Base-by-base conservation (phyloP, 805 yeast species). In the Candida awuae region DNA sequence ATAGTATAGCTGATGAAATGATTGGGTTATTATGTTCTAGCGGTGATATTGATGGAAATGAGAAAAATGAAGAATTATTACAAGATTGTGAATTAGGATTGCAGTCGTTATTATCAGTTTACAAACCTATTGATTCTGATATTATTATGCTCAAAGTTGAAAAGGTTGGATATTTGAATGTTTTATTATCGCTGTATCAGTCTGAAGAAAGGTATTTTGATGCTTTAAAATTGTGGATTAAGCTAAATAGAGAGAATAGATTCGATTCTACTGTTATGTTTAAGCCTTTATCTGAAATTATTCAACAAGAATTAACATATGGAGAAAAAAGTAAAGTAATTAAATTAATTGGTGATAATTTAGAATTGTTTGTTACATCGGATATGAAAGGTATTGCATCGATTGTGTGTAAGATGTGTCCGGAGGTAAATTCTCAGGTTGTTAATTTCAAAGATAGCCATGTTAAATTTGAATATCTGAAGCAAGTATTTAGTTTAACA, bases 81-180 rank as follows among this genome's bases (percentile, higher is more conserved):
- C 67, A 63, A 37, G 70, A 65, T 20, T 75, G 84, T 48, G 90
- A 90, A 54, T 65, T 82, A 32, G 88, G 94, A 10, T 56, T 87
- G 8, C 84, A 80, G 49, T 71, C 86, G 34, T 55, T 92, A 14
- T 54, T 90, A 1, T 74, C 94, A 0, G 66, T 68, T 1, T 81
- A 80, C 53, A 75, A 71, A 37, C 85, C 90, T 0, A 61, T 70
- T 1, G 68, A 75, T 48, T 62, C 72, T 18, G 66, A 67, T 2
- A 59, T 57, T 16, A 55, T 85, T 31, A 55, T 78, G 8, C 66
- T 67, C 14, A 63, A 69, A 34, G 63, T 84, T 37, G 69, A 69
- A 35, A 64, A 70, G 22, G 78, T 77, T 1, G 68, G 70, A 12
- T 83, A 74, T 52, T 68, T 66, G 50, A 66, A 71, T 29, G 86